Conservation (phyloP, 148 eudicot species). For the Rheum nobile region DNA sequence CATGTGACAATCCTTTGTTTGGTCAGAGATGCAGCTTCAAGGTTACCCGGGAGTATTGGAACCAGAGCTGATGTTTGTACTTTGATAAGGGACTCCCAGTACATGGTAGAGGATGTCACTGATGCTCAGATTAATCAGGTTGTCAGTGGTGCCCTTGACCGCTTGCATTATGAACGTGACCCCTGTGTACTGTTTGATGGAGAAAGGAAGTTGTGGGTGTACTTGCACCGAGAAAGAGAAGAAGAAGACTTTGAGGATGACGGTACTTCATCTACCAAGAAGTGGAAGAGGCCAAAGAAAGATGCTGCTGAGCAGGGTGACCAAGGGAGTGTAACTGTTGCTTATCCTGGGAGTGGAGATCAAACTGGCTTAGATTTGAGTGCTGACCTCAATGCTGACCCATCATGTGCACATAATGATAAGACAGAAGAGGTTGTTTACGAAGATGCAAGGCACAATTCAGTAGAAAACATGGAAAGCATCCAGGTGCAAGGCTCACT, state of each 20-base stretch:
- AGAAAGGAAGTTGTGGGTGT: constrained; percentile 90
- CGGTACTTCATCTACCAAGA: constrained; percentile 94
- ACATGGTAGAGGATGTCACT: constrained; percentile 71
- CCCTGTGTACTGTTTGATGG: constrained; percentile 89
- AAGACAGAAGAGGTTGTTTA: constrained; percentile 18
- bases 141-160: constrained; percentile 96
- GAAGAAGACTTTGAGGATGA: constrained; percentile 99
- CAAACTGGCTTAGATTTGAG: constrained; percentile 44
- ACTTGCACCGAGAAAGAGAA: constrained; percentile 84
- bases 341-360: constrained; percentile 43
- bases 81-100: constrained; percentile 82
- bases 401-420: constrained; percentile 30
- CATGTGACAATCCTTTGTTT: constrained; percentile 96
- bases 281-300: constrained; percentile 93
- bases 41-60: constrained; percentile 90
- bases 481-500: constrained; percentile 19
- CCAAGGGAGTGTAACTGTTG: constrained; percentile 44
- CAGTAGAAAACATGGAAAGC: constrained; percentile 30
- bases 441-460: constrained; percentile 22
- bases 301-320: constrained; percentile 69
- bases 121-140: constrained; percentile 83
- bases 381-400: constrained; percentile 54
- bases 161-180: constrained; percentile 95
- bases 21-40: constrained; percentile 94
- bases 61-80: constrained; percentile 97